Evolutionary conservation across 768 basidiomycete species (phyloP).

Genomic region (Termitomyces heimii): DNA sequence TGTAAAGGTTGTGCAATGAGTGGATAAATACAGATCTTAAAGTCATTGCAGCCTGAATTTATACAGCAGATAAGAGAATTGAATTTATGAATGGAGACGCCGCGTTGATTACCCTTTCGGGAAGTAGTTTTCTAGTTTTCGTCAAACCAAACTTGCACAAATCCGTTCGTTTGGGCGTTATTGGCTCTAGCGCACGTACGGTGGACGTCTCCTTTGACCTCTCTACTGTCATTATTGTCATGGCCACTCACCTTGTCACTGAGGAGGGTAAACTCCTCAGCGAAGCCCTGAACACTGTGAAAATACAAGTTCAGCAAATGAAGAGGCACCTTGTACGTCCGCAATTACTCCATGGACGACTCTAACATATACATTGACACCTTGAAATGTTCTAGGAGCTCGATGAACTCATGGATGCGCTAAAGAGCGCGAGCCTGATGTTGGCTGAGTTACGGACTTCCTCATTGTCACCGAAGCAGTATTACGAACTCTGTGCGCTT

Average conservation of each 20-base stretch:
- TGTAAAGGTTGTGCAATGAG: background rate
- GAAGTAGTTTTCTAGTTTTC: background rate
- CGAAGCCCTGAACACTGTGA: constrained; percentile 81
- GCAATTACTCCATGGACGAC: background rate
- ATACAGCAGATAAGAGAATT: background rate
- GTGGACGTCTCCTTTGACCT: constrained; percentile 5
- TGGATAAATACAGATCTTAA: background rate
- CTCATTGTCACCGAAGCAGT: constrained; percentile 92
- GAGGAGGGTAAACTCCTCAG: constrained; percentile 84
- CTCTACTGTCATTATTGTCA: constrained; percentile 10
- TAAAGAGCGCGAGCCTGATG: constrained; percentile 97
- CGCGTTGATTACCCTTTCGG: background rate
- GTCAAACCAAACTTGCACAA: constrained; percentile 1
- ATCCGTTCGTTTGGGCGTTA: background rate
- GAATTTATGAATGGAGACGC: background rate
- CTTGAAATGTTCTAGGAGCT: constrained; percentile 52
- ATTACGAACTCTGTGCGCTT: constrained; percentile 91
- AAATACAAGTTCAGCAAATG: constrained; percentile 92
- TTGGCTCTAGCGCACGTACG: constrained; percentile 1
- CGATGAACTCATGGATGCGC: constrained; percentile 97
- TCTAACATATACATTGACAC: background rate
- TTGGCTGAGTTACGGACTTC: constrained; percentile 93
- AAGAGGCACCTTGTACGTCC: constrained; percentile 79
- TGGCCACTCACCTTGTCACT: constrained; percentile 34
- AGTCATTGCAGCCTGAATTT: too few species aligned